These are phyloP conservation scores for Xylaria acuta DNA, from an alignment of 495 filamentous ascomycete species.

Conservation along the genomic window DNA sequence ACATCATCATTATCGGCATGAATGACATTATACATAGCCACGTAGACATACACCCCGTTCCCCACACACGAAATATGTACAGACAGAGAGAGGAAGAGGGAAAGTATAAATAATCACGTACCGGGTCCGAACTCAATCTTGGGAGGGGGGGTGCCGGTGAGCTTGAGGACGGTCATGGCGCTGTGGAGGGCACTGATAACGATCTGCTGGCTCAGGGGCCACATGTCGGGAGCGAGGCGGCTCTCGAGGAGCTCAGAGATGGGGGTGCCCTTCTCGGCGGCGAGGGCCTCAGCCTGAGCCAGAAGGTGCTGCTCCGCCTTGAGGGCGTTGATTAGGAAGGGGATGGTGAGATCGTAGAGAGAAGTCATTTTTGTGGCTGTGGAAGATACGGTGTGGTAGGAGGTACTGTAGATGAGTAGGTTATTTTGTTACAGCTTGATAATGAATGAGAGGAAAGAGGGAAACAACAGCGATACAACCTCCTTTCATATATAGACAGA, in stretches of 20 bases:
- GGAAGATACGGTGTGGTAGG: neutral
- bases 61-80: neutral
- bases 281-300: constrained; percentile 35
- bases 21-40: neutral
- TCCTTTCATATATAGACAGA: constrained; percentile 23
- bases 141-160: neutral
- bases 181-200: constrained; percentile 36
- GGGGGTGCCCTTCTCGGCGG: constrained; percentile 29
- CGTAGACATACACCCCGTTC: neutral
- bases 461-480: neutral
- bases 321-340: constrained; percentile 38
- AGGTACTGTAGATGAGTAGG: neutral
- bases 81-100: neutral
- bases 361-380: constrained; percentile 35
- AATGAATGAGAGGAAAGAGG: constrained; percentile 6
- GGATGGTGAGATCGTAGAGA: constrained; percentile 40
- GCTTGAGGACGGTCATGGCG: constrained; percentile 30
- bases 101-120: neutral
- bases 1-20: neutral
- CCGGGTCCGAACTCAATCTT: constrained; percentile 18
- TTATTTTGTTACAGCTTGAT: constrained; percentile 11
- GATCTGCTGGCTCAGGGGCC: constrained; percentile 55
- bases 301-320: constrained; percentile 38
- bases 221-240: constrained; percentile 55
- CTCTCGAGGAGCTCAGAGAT: constrained; percentile 31